Conservation (phyloP, 306 rosid genomes). For the Dalbergia cochinchinensis region DNA sequence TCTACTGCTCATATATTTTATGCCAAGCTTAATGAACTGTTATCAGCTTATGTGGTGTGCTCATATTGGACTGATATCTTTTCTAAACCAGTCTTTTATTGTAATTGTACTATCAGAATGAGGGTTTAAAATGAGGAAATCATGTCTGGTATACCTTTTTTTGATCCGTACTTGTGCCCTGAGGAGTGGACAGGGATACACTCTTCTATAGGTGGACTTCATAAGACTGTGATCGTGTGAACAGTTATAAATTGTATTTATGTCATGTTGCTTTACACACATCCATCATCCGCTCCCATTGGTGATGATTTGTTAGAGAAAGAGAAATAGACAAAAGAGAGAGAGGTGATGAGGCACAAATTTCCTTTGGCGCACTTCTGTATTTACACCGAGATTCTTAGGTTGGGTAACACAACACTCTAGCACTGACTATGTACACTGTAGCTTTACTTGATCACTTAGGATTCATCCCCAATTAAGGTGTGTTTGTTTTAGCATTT, state of each 20-base stretch:
- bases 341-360: too few relatives aligned
- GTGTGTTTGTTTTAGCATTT: too few relatives aligned
- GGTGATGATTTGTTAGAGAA: too few relatives aligned
- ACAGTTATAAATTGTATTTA: neutral
- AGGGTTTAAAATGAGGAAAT: neutral
- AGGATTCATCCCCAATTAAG: too few relatives aligned
- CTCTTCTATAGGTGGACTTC: neutral
- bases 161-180: neutral
- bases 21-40: neutral
- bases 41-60: neutral
- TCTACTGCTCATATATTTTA: neutral
- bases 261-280: constrained; percentile 7
- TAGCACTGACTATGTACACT: too few relatives aligned
- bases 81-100: neutral
- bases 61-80: too few relatives aligned
- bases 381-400: too few relatives aligned
- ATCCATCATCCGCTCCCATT: neutral
- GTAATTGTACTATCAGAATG: neutral
- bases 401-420: too few relatives aligned
- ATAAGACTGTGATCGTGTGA: neutral
- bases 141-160: neutral
- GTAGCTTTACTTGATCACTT: too few relatives aligned
- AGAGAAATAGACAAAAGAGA: too few relatives aligned
- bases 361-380: too few relatives aligned
- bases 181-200: neutral